Evolutionary conservation across 2,329 filamentous ascomycete genomes (phyloP).

Genomic region (Diplodia intermedia): DNA sequence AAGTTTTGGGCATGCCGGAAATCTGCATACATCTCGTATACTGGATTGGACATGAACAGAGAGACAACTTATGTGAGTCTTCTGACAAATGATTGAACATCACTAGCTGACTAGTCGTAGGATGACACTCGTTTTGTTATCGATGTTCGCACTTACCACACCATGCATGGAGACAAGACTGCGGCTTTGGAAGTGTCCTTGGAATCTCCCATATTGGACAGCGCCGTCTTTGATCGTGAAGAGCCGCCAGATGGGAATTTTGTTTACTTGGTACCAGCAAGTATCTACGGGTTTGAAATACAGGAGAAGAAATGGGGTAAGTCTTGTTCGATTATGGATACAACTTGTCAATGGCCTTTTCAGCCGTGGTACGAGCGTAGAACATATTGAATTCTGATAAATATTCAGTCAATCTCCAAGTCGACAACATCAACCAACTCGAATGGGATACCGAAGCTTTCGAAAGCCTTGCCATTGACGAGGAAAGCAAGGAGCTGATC

Average conservation of each 20-base stretch:
- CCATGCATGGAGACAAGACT: neutral
- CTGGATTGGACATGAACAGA: neutral
- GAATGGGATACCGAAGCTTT: neutral
- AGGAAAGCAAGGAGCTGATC: neutral
- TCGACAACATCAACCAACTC: neutral
- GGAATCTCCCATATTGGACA: neutral
- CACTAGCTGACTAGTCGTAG: neutral
- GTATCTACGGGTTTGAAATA: neutral
- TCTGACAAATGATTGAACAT: neutral
- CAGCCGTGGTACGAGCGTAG: too few species aligned
- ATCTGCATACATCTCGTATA: neutral
- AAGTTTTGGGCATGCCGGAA: neutral
- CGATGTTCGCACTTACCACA: neutral
- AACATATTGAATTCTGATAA: neutral
- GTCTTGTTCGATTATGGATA: neutral
- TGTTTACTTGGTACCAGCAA: neutral
- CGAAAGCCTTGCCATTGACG: neutral
- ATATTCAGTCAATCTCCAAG: neutral
- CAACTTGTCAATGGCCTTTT: too few species aligned
- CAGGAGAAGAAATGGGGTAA: neutral
- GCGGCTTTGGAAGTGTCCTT: constrained; percentile 32
- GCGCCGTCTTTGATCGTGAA: neutral
- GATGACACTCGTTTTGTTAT: neutral
- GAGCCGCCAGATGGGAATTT: neutral
- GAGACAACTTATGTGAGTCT: neutral